These are phyloP conservation scores for Cladosporium oxysporum DNA, from an alignment of 2,329 filamentous ascomycete genomes.

Conservation along the genomic window DNA sequence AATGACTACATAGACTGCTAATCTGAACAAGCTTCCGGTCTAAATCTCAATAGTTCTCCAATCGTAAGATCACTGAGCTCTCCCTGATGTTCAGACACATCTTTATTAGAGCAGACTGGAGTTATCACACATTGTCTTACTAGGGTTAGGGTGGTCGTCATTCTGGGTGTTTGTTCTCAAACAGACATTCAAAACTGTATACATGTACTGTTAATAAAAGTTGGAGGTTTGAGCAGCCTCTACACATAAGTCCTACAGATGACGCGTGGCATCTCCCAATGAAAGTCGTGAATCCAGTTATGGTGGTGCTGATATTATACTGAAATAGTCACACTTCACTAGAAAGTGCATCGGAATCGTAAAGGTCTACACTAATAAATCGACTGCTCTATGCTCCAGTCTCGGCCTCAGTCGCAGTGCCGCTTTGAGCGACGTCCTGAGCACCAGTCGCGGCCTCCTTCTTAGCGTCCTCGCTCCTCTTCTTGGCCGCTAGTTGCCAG, in stretches of 20 bases:
- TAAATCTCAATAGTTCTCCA: not conserved
- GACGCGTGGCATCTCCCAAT: not conserved
- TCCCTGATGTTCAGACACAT: not conserved
- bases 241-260: not conserved
- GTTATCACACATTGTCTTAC: not conserved
- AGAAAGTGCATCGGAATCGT: not conserved
- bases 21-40: too few relatives aligned
- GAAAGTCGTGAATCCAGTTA: not conserved
- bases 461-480: constrained; percentile 49
- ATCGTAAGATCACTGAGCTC: not conserved
- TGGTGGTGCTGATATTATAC: not conserved
- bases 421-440: constrained; percentile 28
- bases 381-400: constrained; percentile 11
- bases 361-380: not conserved
- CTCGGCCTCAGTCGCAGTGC: constrained; percentile 24
- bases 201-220: not conserved
- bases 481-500: constrained; percentile 56
- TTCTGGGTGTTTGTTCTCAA: not conserved
- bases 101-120: not conserved
- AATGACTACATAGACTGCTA: too few relatives aligned
- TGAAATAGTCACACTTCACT: not conserved
- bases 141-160: not conserved
- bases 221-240: not conserved
- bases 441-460: constrained; percentile 37
- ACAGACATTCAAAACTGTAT: not conserved